These are phyloP conservation scores for Rhizophagus prolifer DNA, from an alignment of 192 early-diverging fungal species.

Conservation along the genomic window DNA sequence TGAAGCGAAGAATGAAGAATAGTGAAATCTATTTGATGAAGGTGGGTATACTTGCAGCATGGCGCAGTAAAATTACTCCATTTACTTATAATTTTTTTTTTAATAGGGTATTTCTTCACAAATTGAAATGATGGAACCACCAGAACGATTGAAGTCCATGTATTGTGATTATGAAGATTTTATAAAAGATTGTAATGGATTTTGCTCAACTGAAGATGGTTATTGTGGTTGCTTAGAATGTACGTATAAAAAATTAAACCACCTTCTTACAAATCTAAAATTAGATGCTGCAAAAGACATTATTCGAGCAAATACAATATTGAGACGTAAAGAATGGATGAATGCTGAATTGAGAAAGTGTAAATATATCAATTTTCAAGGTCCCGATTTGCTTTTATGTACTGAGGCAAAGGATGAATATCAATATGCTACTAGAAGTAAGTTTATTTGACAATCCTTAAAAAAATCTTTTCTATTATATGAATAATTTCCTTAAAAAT, in stretches of 20 bases:
- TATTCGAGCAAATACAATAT: conserved; percentile 21
- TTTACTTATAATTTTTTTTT: background rate
- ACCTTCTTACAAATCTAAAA: too few species aligned
- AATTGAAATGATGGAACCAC: conserved; percentile 19
- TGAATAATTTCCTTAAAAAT: too few species aligned
- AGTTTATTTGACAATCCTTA: background rate
- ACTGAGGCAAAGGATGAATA: conserved; percentile 28
- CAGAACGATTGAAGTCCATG: conserved; percentile 24
- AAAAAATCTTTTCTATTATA: background rate
- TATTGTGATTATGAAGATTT: conserved; percentile 33
- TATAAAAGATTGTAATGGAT: conserved; percentile 30
- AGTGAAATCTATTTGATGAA: conserved; percentile 27
- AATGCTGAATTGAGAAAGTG: conserved; percentile 9
- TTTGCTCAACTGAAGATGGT: conserved; percentile 30
- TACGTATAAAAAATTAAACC: too few species aligned
- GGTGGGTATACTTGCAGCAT: background rate
- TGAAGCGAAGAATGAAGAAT: conserved; percentile 27
- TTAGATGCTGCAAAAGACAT: conserved; percentile 28
- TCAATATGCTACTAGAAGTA: conserved; percentile 26
- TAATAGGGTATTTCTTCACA: conserved; percentile 16
- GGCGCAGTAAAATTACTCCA: too few species aligned
- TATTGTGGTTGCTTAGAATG: conserved; percentile 32
- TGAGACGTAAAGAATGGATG: conserved; percentile 27
- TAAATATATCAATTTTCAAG: conserved; percentile 10
- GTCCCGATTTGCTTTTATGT: conserved; percentile 23